Base-by-base conservation (phyloP, 2,329 filamentous ascomycete genomes). In the Teratosphaeria gauchensis region DNA sequence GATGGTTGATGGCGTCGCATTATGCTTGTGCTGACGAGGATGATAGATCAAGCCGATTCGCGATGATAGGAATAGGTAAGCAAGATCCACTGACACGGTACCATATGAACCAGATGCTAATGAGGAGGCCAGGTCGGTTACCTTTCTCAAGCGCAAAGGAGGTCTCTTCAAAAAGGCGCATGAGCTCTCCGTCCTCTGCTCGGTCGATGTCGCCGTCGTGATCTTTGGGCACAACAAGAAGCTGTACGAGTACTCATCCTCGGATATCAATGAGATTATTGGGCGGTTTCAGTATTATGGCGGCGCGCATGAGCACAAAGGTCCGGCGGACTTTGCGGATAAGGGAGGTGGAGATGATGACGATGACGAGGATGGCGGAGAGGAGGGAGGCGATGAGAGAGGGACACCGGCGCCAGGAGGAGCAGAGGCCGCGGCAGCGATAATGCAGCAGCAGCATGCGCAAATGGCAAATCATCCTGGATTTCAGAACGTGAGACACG, bases 191-290 rank as follows among this genome's bases (percentile, higher is more conserved):
- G 94, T 99, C 53, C 87, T 99, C 63, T 99, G 94, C 75, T 96
- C 92, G 46, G 94, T 99, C 73, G 94, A 99, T 74, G 94, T 99
- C 66, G 94, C 94, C 48, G 94, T 99, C 70, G 94, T 99, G 74
- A 96, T 99, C 70, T 97, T 97, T 72, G 92, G 92, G 64, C 92
- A 90, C 77, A 99, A 99, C 76, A 99, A 97, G 82, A 97, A 97
- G 78, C 82, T 99, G 30, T 96, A 97, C 76, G 91, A 99, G 75
- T 99, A 96, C 74, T 97, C 92, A 12, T 97, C 92, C 19, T 81
- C 85, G 67, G 90, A 96, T 74, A 96, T 99, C 83, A 87, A 87
- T 73, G 90, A 96, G 64, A 89, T 95, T 55, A 85, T 99, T 65
- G 83, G 84, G 56, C 84, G 90, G 72, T 95, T 96, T 72, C 87